Conservation (phyloP, 257 asterid species). For the Agastache rugosa region DNA sequence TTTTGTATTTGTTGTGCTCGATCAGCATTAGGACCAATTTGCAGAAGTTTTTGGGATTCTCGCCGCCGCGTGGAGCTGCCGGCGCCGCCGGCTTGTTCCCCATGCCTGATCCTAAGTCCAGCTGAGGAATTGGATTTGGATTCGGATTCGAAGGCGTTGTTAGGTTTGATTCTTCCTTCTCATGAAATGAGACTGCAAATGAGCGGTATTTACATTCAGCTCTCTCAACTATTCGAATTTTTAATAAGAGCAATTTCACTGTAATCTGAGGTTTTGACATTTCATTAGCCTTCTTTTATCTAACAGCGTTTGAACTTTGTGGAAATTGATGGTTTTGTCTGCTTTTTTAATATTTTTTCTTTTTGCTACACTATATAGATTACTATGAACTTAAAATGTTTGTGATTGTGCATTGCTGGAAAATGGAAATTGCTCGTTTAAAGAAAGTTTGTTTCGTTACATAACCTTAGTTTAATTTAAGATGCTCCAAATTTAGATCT, state of each 20-base stretch:
- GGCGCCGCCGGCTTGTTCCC: conserved; percentile 92
- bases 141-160: conserved; percentile 10
- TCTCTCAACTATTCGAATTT: conserved; percentile 19
- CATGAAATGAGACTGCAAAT: conserved; percentile 1
- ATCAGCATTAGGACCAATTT: conserved; percentile 90
- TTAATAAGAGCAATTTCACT: conserved; percentile 18
- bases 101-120: conserved; percentile 82
- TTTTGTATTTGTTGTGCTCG: conserved; percentile 84
- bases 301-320: not conserved
- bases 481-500: not conserved
- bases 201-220: conserved; percentile 27
- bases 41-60: conserved; percentile 92
- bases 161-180: not conserved
- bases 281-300: not conserved
- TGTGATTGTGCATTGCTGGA: not conserved
- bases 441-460: conserved; percentile 1
- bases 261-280: not conserved
- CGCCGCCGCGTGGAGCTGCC: conserved; percentile 98
- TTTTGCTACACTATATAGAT: not conserved
- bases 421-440: not conserved
- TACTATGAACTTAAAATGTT: not conserved
- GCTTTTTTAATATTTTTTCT: not conserved
- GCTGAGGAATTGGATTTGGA: conserved; percentile 39
- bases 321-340: not conserved
- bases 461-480: not conserved